Evolutionary conservation across 192 early-diverging fungal species (phyloP), one percentile per base, ranked within the genome.

Genomic region (Backusella liffmaniae): DNA sequence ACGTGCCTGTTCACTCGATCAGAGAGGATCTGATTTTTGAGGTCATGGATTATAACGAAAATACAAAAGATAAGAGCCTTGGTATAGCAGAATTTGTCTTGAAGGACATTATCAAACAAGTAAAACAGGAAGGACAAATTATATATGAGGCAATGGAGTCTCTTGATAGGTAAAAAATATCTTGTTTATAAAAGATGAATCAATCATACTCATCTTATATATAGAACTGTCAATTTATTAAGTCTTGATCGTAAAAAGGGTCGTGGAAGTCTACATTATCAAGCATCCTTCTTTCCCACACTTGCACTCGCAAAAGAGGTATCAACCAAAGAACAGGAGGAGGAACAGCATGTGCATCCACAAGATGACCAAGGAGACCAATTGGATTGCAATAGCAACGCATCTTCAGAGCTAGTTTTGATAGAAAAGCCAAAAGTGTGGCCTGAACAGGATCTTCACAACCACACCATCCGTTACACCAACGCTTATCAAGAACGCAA

Each of bases 31-130:
- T 99, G 49, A 84, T 86, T n/a, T 84, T 97, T 26, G 93, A 95
- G 56, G 85, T 93, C 37, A 94, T 91, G 83, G 97, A 99, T 79
- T 97, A 83, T 84, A 96, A 98, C 79, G 90, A 94, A 71, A 81
- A 95, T 4, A 85, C 89, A 70, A 94, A 93, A 79, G 94, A 99
- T 78, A 93, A 93, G 76, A 84, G 87, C 18, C 83, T 99, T 39
- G 96, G 97, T 46, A 86, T 86, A 66, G 84, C 88, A 3, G 80
- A 84, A 44, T 86, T 94, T 29, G 77, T 86, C 51, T 84, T 93
- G 44, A 88, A 84, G 41, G 85, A 91, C 42, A 68, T 94, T 51
- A 86, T 91, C 16, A 85, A 88, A 73, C 81, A 88, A 53, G 69
- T 83, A 10, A 75, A 75, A 1, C 69, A 77, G 0, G 78, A 67